These are phyloP conservation scores for Microthlaspi erraticum DNA, from an alignment of 345 rosid species.

Conservation along the genomic window DNA sequence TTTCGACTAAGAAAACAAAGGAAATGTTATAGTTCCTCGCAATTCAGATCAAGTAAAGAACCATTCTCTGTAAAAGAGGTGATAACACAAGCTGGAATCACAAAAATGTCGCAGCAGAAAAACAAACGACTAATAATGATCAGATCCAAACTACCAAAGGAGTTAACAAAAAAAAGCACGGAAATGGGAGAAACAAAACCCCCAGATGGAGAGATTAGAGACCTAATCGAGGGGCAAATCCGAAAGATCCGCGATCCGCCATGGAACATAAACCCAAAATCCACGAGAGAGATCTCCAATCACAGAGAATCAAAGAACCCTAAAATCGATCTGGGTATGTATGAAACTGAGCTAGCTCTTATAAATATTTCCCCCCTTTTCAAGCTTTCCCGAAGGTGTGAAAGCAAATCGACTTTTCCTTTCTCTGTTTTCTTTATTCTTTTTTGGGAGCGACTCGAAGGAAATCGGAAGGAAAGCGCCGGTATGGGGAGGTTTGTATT, in stretches of 20 bases:
- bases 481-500: slow-evolving; percentile 38
- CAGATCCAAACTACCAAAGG: slow-evolving; percentile 34
- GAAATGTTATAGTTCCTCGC: neutral
- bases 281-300: slow-evolving; percentile 39
- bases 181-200: neutral
- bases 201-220: slow-evolving; percentile 6
- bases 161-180: slow-evolving; percentile 1
- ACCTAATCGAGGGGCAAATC: slow-evolving; percentile 59
- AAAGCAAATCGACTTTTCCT: slow-evolving; percentile 29
- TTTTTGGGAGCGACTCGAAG: slow-evolving; percentile 5
- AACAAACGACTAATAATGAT: slow-evolving; percentile 20
- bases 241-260: slow-evolving; percentile 61
- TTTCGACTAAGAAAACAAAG: neutral
- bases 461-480: slow-evolving; percentile 38
- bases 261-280: slow-evolving; percentile 42
- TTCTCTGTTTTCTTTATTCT: slow-evolving; percentile 1
- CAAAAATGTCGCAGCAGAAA: slow-evolving; percentile 15
- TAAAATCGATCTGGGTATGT: slow-evolving; percentile 34
- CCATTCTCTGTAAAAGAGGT: neutral
- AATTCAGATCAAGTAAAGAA: slow-evolving; percentile 2
- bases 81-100: neutral
- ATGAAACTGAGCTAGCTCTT: slow-evolving; percentile 27
- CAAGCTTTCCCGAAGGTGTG: slow-evolving; percentile 39
- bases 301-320: slow-evolving; percentile 39
- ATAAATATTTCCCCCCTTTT: neutral